phyloP scores from a whole-genome alignment of 2,329 filamentous ascomycete genomes.

The Exophiala lecanii-corni region DNA sequence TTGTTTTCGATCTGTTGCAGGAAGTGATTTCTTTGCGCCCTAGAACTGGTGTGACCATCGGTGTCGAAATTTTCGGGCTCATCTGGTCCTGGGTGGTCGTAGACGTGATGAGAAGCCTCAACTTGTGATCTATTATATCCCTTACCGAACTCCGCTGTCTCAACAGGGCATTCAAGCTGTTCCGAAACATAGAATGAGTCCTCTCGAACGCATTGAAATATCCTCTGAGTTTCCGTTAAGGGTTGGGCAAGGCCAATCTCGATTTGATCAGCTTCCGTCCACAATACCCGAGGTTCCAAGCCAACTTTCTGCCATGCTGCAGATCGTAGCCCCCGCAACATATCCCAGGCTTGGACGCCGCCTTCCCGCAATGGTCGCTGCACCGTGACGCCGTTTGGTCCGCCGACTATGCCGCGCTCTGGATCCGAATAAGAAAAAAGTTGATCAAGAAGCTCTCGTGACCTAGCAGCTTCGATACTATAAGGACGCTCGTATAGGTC shows the following conservation, averaged over 20 bases:
- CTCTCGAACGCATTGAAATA: constrained; percentile 25
- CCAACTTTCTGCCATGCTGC: constrained; percentile 47
- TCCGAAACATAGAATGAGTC: constrained; percentile 19
- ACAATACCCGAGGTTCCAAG: constrained; percentile 42
- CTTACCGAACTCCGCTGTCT: constrained; percentile 1
- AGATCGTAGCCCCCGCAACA: constrained; percentile 44
- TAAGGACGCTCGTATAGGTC: constrained; percentile 45
- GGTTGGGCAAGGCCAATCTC: constrained; percentile 31
- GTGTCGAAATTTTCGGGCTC: not conserved
- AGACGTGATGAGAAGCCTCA: not conserved
- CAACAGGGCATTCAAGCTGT: not conserved
- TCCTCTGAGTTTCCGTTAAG: constrained; percentile 22
- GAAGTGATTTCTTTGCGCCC: constrained; percentile 9
- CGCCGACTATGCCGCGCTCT: constrained; percentile 43
- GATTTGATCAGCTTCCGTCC: constrained; percentile 44
- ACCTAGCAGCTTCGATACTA: constrained; percentile 41
- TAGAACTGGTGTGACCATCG: constrained; percentile 1
- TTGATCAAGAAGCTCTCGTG: constrained; percentile 43
- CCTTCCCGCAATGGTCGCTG: constrained; percentile 43
- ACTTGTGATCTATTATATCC: constrained; percentile 11
- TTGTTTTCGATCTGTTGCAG: constrained; percentile 10
- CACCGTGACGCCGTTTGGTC: constrained; percentile 41
- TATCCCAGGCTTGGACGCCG: constrained; percentile 46
- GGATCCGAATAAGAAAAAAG: constrained; percentile 44
- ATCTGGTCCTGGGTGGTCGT: not conserved